These are phyloP conservation scores for Tetragonia tetragonoides DNA, from an alignment of 148 eudicot species.

Conservation along the genomic window DNA sequence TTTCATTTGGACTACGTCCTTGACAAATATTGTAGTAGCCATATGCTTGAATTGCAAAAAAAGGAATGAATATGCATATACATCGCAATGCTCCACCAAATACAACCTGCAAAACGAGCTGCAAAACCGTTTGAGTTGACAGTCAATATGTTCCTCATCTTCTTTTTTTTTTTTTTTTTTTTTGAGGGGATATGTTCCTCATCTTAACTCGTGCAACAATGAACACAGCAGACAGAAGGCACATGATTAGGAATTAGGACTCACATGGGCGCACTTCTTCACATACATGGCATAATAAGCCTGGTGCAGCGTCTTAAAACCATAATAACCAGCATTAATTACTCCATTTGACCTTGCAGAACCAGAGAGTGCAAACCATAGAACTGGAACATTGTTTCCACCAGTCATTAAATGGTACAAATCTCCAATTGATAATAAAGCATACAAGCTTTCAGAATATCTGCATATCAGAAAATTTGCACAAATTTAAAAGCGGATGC, in stretches of 20 bases:
- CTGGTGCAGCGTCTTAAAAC: conserved; percentile 69
- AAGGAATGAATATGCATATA: conserved; percentile 59
- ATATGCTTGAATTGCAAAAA: conserved; percentile 80
- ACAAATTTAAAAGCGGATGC: background rate
- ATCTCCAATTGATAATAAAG: conserved; percentile 82
- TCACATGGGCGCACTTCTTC: conserved; percentile 49
- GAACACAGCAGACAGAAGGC: background rate
- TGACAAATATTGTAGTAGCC: conserved; percentile 76
- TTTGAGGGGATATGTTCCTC: too few species aligned
- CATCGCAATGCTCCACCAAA: conserved; percentile 54
- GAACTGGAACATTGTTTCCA: conserved; percentile 38
- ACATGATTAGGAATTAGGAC: conserved; percentile 13
- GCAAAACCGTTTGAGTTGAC: conserved; percentile 14
- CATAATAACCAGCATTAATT: conserved; percentile 81
- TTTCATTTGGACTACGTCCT: conserved; percentile 45
- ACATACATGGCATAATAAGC: conserved; percentile 52
- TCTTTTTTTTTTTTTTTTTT: too few species aligned
- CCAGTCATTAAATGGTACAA: conserved; percentile 58
- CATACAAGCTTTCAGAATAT: conserved; percentile 88
- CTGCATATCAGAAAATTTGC: conserved; percentile 41
- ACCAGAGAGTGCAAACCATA: conserved; percentile 77
- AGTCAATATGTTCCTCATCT: background rate
- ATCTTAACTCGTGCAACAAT: conserved; percentile 6
- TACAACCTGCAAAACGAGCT: conserved; percentile 60
- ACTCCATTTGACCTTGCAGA: conserved; percentile 87